Evolutionary conservation across 2,329 filamentous ascomycete species (phyloP), one percentile per base, ranked within the genome.

Genomic region (Colletotrichum higginsianum): DNA sequence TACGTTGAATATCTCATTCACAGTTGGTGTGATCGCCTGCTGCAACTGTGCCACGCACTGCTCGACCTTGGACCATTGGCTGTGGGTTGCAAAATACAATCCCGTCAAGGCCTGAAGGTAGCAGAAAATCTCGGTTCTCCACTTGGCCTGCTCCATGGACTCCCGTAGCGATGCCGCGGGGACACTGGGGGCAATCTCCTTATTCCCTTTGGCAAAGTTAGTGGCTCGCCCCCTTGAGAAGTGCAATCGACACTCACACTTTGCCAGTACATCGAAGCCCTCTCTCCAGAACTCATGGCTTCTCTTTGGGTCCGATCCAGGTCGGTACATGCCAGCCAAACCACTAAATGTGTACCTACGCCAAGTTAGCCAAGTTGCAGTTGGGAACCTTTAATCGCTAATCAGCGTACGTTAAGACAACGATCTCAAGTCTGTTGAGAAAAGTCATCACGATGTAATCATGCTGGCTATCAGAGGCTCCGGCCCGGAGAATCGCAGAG

Each of bases 61-160:
- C 75, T 85, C 87, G 4, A 93, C 92, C 53, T 86, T 85, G 13
- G 86, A 82, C 91, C 92, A 95, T 72, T 94, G 90, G 52, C 91
- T 93, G 61, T 91, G 89, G 52, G 90, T 91, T 56, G 92, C 93
- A 1, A 90, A 87, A 66, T 93, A 86, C 61, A 96, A 88, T 4
- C 91, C 91, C 35, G 92, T 88, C 21, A 95, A 86, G n/a, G 94
- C 86, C 61, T 92, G 88, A 46, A 94, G 85, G 74, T 94, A 92
- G 78, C 90, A 91, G 71, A 90, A 88, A 9, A 94, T 85, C 63
- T 90, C 86, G 67, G 84, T 86, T 61, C 91, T 88, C 91, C 92
- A 94, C 72, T 88, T 85, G 12, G 88, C 85, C 57, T 91, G 85
- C 73, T 85, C 82, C 38, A 90, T 86, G 13, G 90, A 89, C 58